A percentile compares a stretch with the other conserved stretches of the same genome.
phyloP scores from a whole-genome alignment of 345 rosid genomes.

The Acer saccharum region DNA sequence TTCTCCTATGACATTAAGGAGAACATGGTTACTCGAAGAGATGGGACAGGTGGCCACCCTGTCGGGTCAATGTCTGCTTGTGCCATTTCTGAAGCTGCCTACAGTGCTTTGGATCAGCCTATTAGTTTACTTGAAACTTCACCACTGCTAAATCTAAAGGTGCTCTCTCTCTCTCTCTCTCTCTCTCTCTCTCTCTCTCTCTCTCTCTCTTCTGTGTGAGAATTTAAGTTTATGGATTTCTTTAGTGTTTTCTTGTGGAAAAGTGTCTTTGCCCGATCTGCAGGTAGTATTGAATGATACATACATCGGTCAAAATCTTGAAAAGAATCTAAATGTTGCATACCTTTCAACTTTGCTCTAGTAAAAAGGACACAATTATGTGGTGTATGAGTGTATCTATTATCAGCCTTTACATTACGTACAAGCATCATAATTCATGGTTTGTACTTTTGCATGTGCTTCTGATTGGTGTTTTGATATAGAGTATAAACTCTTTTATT shows the following conservation, averaged over 20 bases:
- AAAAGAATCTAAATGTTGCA: not conserved
- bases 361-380: not conserved
- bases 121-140: constrained; percentile 82
- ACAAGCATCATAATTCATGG: not conserved
- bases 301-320: not conserved
- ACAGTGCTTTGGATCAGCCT: constrained; percentile 95
- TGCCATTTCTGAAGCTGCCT: constrained; percentile 91
- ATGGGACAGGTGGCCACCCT: constrained; percentile 62
- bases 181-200: constrained; percentile 24
- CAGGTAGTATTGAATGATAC: not conserved
- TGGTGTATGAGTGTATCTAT: not conserved
- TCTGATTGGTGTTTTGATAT: not conserved
- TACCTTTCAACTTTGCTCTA: not conserved
- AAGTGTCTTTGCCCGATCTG: not conserved
- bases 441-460: not conserved
- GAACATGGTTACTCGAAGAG: constrained; percentile 15
- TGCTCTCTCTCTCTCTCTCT: constrained; percentile 32
- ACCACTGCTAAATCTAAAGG: constrained; percentile 76
- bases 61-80: constrained; percentile 86
- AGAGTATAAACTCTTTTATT: not conserved
- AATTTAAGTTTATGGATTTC: not conserved
- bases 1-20: constrained; percentile 56
- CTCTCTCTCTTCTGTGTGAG: not conserved
- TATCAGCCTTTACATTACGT: not conserved
- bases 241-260: not conserved